Conservation (phyloP, 2,329 filamentous ascomycete species). For the Cladophialophora psammophila region DNA sequence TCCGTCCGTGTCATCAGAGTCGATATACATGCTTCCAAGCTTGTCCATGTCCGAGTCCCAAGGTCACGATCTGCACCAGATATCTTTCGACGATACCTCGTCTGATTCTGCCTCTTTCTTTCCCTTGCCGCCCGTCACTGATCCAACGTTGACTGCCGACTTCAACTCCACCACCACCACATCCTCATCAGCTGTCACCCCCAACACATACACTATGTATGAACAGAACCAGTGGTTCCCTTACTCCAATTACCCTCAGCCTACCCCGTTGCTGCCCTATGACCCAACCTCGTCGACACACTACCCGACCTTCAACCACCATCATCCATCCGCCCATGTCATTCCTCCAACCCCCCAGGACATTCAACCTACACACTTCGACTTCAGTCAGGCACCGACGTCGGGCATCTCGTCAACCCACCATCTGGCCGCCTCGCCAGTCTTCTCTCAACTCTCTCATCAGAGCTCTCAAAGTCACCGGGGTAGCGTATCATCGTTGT, state of each 20-base stretch:
- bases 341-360: constrained; percentile 40
- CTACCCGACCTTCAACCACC: constrained; percentile 21
- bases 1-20: constrained; percentile 35
- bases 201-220: constrained; percentile 34
- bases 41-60: constrained; percentile 30
- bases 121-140: constrained; percentile 31
- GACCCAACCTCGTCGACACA: constrained; percentile 26
- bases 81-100: constrained; percentile 34
- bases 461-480: constrained; percentile 29
- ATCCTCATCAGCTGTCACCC: constrained; percentile 13
- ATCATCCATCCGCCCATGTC: constrained; percentile 32
- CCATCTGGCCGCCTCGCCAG: constrained; percentile 33
- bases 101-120: constrained; percentile 36
- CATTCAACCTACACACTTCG: constrained; percentile 33
- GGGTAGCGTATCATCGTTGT: constrained; percentile 36
- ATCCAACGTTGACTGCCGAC: constrained; percentile 30
- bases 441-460: constrained; percentile 36
- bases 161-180: constrained; percentile 23
- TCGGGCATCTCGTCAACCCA: constrained; percentile 27
- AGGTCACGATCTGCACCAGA: constrained; percentile 30
- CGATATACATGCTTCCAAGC: constrained; percentile 32
- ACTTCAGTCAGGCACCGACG: constrained; percentile 34
- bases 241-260: constrained; percentile 34
- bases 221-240: constrained; percentile 37
- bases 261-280: constrained; percentile 33